Evolutionary conservation across 1,139 yeast species (phyloP), one percentile per base, ranked within the genome.

Genomic region (Zygosaccharomyces sapae): DNA sequence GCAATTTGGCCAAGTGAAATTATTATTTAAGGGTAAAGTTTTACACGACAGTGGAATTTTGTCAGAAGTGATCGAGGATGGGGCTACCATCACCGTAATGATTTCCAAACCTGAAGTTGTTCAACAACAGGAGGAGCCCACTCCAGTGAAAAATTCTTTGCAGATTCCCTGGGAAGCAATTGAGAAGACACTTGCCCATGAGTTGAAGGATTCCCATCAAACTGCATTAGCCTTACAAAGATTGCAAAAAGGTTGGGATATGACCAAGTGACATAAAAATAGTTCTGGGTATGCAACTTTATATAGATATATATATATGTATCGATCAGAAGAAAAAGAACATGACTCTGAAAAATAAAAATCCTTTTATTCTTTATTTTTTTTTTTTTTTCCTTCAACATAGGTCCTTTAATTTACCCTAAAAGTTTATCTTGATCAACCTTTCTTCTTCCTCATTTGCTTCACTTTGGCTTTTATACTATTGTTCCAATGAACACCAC

Each of bases 1-100:
- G 13, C 56, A 59, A 6, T 47, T 61, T 1, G 54, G 56, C 12
- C 70, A 71, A 45, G 46, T 74, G 34, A 75, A 73, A 49, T 52
- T 76, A 5, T 59, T 76, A 56, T 49, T 74, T 31, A 76, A 75
- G 57, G 76, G 80, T 5, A 76, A 75, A 56, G 77, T 76, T 1
- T 57, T 75, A n/a, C 72, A 71, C 41, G 80, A 76, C 55, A 59
- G 65, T 7, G 52, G 62, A 1, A 43, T 65, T 19, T 44, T 71
- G 22, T 52, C 59, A 3, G 66, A 61, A 33, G 33, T 61, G 38
- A 54, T 53, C 22, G 41, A 49, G 9, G 47, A 50, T 9, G 47
- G 55, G 2, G 54, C 67, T 5, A 53, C 63, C 4, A 49, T 71
- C 22, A 70, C 64, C 24, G 74, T 70, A 2, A 62, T 72, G 66